Conservation (phyloP, 805 yeast genomes). For the Wickerhamomyces mucosus region DNA sequence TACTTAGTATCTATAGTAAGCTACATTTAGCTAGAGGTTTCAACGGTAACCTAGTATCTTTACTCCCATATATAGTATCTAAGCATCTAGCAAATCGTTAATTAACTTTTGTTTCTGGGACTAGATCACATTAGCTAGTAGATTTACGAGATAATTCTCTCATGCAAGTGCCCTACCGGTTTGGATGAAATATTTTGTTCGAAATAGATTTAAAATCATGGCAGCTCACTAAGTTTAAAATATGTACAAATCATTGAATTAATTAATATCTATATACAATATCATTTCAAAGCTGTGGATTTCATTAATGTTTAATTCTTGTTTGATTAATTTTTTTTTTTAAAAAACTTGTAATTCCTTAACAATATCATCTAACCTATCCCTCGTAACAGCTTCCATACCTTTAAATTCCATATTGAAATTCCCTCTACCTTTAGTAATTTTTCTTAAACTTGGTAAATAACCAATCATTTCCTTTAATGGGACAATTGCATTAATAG, state of each 20-base stretch:
- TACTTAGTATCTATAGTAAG: too few species aligned
- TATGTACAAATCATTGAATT: neutral
- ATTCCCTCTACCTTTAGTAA: constrained; percentile 84
- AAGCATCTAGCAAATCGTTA: too few species aligned
- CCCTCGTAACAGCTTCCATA: constrained; percentile 57
- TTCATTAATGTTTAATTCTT: too few species aligned
- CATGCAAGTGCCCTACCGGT: too few species aligned
- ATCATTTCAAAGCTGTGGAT: too few species aligned
- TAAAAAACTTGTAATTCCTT: constrained; percentile 7
- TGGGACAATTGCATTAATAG: constrained; percentile 75
- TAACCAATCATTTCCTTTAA: constrained; percentile 88
- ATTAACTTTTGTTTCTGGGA: too few species aligned
- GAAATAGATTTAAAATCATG: neutral
- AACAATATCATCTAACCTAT: constrained; percentile 32
- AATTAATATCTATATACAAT: constrained; percentile 3
- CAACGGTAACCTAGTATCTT: too few species aligned
- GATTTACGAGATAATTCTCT: too few species aligned
- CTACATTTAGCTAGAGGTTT: too few species aligned
- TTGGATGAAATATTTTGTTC: neutral
- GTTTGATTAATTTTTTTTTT: too few species aligned
- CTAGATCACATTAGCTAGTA: too few species aligned
- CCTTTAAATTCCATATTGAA: constrained; percentile 72
- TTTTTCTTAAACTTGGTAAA: constrained; percentile 61
- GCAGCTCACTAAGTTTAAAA: neutral
- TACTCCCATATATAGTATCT: too few species aligned